Conservation (phyloP, 371 early-diverging fungal genomes). For the Smittium culicis region DNA sequence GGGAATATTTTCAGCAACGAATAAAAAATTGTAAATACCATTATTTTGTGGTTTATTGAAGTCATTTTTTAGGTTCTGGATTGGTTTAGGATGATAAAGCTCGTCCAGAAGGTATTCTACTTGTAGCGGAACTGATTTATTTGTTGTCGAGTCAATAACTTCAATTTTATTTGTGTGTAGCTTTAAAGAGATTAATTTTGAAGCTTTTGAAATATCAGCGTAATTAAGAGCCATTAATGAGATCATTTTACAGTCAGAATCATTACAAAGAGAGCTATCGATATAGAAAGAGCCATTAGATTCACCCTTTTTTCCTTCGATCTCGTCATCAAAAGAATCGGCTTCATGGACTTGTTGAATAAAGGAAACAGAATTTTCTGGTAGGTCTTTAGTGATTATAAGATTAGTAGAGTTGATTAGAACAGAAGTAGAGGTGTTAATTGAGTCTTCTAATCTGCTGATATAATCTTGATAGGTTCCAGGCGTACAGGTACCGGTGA, state of each 20-base stretch:
- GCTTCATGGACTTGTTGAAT: not conserved
- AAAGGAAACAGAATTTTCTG: not conserved
- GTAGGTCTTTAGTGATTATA: not conserved
- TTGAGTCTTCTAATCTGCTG: conserved; percentile 12
- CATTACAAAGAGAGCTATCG: not conserved
- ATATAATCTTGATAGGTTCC: conserved; percentile 19
- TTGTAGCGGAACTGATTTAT: conserved; percentile 16
- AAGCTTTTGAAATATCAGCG: not conserved
- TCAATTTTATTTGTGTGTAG: not conserved
- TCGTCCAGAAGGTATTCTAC: conserved; percentile 15
- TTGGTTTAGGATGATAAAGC: conserved; percentile 9
- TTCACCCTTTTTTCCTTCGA: not conserved
- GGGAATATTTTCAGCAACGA: conserved; percentile 22
- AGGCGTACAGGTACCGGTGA: conserved; percentile 26
- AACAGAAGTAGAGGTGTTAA: conserved; percentile 3
- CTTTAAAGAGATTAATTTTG: not conserved
- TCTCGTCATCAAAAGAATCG: conserved; percentile 6
- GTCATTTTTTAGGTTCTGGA: conserved; percentile 11
- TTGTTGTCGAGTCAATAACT: conserved; percentile 15
- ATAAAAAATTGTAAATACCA: conserved; percentile 13
- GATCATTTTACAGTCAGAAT: not conserved
- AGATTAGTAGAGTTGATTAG: not conserved
- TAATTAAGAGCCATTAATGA: not conserved
- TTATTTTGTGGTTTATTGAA: not conserved
- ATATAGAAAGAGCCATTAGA: conserved; percentile 1